Evolutionary conservation across 352 stramenopile genomes (phyloP), one percentile per base, ranked within the genome.

Genomic region (Phytophthora sp.): DNA sequence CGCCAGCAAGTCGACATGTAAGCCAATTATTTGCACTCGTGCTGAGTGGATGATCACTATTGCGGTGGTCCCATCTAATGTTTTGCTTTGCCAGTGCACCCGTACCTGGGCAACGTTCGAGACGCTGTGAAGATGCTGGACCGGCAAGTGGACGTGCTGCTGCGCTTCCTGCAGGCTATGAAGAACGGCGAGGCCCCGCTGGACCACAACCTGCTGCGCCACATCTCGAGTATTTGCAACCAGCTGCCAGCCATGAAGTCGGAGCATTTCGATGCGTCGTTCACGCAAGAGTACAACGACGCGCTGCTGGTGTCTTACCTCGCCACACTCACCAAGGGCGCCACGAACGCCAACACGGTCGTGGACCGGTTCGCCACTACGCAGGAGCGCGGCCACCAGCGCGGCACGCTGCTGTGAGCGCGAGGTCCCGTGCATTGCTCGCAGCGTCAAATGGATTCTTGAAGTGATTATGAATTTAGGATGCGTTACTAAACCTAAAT

Each of bases 71-170:
- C 53, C 46, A 32, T 21, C 13, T 63, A 30, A 62, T 12, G 55
- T 50, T 39, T 51, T 57, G 38, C 62, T 32, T 51, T 24, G 15
- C 46, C 49, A 95, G 87, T 95, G 65, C 82, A 95, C 57, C 79
- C 79, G 30, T 89, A 92, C 51, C 54, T 95, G 39, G 82, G 87
- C 50, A 91, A 92, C 45, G 71, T 93, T 10, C 84, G 87, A 46
- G 87, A 95, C 28, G 87, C 87, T 2, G 81, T 96, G 28, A 88
- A 91, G 48, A 96, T 95, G 85, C 73, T 97, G 26, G 76, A 92
- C 41, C 79, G 87, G 13, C 87, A 95, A 39, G 74, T 95, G 26
- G 77, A 92, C 20, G 79, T 93, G 50, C 62, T 96, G 15, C 67
- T 92, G 8, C 69, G 69, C 8, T 94, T 91, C 62, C 35, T 96